A percentile compares a stretch with the other conserved stretches of the same genome.
Evolutionary conservation across 2,329 filamentous ascomycete genomes (phyloP).

Genomic region (Fusarium subglutinans): DNA sequence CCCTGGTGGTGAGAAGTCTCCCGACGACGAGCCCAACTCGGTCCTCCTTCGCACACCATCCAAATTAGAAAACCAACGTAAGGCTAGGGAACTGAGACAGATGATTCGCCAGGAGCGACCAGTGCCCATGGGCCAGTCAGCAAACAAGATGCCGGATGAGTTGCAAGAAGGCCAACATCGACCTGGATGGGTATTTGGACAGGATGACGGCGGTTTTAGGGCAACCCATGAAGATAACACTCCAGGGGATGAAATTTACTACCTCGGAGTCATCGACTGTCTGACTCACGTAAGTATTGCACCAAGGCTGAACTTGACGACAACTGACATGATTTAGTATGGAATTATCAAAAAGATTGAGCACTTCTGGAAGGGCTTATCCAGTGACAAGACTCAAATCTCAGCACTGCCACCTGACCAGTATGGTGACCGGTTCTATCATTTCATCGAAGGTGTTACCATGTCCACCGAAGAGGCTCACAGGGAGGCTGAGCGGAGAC

Average conservation of each 20-base stretch:
- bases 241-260: constrained; percentile 93
- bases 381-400: constrained; percentile 84
- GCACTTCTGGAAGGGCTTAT: constrained; percentile 96
- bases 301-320: not conserved
- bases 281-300: constrained; percentile 83
- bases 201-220: constrained; percentile 90
- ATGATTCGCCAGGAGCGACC: constrained; percentile 94
- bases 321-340: constrained; percentile 68
- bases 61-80: constrained; percentile 89
- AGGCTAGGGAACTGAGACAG: constrained; percentile 88
- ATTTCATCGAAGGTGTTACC: constrained; percentile 90
- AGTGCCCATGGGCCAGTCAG: constrained; percentile 86
- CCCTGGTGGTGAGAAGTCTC: constrained; percentile 74
- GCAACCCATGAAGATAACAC: constrained; percentile 91
- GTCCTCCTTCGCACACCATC: constrained; percentile 89
- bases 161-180: constrained; percentile 78
- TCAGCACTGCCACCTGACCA: constrained; percentile 89
- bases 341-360: constrained; percentile 94
- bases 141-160: constrained; percentile 89
- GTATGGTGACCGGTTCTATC: constrained; percentile 93
- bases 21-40: constrained; percentile 68
- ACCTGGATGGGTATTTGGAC: constrained; percentile 83
- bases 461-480: constrained; percentile 88
- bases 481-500: constrained; percentile 68
- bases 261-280: constrained; percentile 97